Percentiles rank a stretch among this genome's conserved stretches.
phyloP scores from a whole-genome alignment of 1,284 basidiomycete species.

The Marasmius sp. region DNA sequence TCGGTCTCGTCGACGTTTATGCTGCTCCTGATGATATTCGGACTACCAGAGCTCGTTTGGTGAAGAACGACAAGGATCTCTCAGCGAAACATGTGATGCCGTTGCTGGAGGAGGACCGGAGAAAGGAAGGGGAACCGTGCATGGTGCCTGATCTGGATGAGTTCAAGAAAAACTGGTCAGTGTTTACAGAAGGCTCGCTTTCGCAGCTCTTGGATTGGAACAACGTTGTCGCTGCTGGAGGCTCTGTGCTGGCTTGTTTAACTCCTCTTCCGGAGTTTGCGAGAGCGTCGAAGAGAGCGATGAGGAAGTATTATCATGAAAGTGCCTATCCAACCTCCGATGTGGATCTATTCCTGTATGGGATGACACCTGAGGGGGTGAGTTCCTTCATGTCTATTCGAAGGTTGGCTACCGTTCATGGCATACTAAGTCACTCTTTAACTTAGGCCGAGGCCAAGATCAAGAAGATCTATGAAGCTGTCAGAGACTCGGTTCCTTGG shows the following conservation, averaged over 20 bases:
- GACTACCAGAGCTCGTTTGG: constrained; percentile 42
- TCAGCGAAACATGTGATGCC: constrained; percentile 46
- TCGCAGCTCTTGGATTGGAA: constrained; percentile 55
- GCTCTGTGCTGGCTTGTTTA: constrained; percentile 56
- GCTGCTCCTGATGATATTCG: constrained; percentile 44
- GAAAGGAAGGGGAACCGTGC: constrained; percentile 41
- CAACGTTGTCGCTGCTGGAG: constrained; percentile 62
- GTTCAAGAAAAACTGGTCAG: constrained; percentile 58
- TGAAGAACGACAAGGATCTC: constrained; percentile 39
- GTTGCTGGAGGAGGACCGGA: constrained; percentile 33
- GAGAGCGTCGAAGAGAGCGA: constrained; percentile 50
- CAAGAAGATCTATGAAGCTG: constrained; percentile 55
- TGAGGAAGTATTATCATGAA: constrained; percentile 55
- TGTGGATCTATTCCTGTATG: constrained; percentile 63
- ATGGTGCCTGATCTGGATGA: constrained; percentile 49
- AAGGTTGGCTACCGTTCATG: neutral
- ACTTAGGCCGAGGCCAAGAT: constrained; percentile 57
- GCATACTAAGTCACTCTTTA: no score
- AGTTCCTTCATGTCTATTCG: constrained; percentile 4
- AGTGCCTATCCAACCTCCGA: constrained; percentile 57
- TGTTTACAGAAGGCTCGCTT: constrained; percentile 60
- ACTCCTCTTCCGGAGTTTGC: constrained; percentile 45
- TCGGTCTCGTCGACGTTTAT: constrained; percentile 60
- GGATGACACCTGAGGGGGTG: constrained; percentile 50
- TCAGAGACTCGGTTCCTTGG: constrained; percentile 62